A percentile compares a stretch with the other conserved stretches of the same genome.
These are phyloP conservation scores for Monosporozyma unispora DNA, from an alignment of 805 yeast species.

Conservation along the genomic window DNA sequence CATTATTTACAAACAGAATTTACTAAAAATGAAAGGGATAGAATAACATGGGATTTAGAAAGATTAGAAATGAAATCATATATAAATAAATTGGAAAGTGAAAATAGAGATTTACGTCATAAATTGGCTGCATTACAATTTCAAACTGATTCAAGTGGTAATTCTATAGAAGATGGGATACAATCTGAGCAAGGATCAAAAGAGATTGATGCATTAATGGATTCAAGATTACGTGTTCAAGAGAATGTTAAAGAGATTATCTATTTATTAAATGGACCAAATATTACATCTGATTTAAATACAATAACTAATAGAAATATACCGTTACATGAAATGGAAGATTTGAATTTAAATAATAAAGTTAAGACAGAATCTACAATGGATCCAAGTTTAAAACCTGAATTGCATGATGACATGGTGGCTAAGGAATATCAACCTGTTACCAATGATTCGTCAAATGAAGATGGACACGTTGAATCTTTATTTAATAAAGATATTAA, in stretches of 20 bases:
- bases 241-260: slow-evolving; percentile 30
- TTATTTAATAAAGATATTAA: background rate
- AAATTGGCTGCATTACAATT: slow-evolving; percentile 9
- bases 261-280: slow-evolving; percentile 26
- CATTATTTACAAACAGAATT: slow-evolving; percentile 54
- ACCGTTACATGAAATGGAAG: slow-evolving; percentile 19
- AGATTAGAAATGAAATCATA: slow-evolving; percentile 48
- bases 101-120: slow-evolving; percentile 34
- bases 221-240: slow-evolving; percentile 13
- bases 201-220: background rate
- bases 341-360: slow-evolving; percentile 14
- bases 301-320: slow-evolving; percentile 15
- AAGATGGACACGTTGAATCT: background rate
- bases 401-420: background rate
- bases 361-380: background rate
- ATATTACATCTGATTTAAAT: slow-evolving; percentile 18
- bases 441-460: background rate
- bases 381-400: background rate
- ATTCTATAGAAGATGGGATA: background rate
- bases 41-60: slow-evolving; percentile 54
- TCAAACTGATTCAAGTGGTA: background rate
- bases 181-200: background rate
- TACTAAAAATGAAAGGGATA: slow-evolving; percentile 50
- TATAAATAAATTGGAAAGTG: slow-evolving; percentile 46
- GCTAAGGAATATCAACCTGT: background rate